Evolutionary conservation across 768 basidiomycete genomes (phyloP).

Genomic region (Lentinula lateritia): DNA sequence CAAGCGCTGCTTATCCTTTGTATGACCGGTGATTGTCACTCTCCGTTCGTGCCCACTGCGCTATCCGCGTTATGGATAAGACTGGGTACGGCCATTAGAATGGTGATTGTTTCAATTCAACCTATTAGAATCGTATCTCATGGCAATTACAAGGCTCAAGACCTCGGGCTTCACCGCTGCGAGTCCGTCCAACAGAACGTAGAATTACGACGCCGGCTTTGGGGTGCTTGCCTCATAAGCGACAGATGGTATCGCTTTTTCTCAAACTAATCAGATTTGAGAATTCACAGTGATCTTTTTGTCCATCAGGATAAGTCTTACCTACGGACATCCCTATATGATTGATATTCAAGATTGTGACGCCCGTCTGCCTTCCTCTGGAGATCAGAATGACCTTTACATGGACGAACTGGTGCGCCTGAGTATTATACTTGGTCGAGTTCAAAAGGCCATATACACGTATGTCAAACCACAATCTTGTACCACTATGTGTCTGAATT

Average conservation of each 20-base stretch:
- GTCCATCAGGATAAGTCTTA: constrained; percentile 65
- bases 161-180: constrained; percentile 90
- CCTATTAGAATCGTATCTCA: neutral
- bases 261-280: constrained; percentile 10
- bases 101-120: constrained; percentile 49
- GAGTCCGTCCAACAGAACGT: constrained; percentile 81
- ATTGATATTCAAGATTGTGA: constrained; percentile 98
- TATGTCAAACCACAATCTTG: constrained; percentile 21
- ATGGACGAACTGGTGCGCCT: constrained; percentile 90
- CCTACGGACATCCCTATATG: constrained; percentile 92
- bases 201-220: constrained; percentile 83
- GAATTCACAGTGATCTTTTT: constrained; percentile 7
- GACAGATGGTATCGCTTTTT: constrained; percentile 72
- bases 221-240: constrained; percentile 92
- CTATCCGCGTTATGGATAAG: constrained; percentile 84
- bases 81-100: constrained; percentile 83
- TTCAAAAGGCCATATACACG: constrained; percentile 93
- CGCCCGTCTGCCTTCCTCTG: constrained; percentile 85
- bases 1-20: constrained; percentile 82
- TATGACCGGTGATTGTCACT: constrained; percentile 89
- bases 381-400: constrained; percentile 72
- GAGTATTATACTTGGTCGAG: constrained; percentile 85
- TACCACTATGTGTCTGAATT: constrained; percentile 5
- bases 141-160: constrained; percentile 71
- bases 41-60: constrained; percentile 80